Evolutionary conservation across 164 flowering plant species (phyloP).

Genomic region (Vitis riparia): DNA sequence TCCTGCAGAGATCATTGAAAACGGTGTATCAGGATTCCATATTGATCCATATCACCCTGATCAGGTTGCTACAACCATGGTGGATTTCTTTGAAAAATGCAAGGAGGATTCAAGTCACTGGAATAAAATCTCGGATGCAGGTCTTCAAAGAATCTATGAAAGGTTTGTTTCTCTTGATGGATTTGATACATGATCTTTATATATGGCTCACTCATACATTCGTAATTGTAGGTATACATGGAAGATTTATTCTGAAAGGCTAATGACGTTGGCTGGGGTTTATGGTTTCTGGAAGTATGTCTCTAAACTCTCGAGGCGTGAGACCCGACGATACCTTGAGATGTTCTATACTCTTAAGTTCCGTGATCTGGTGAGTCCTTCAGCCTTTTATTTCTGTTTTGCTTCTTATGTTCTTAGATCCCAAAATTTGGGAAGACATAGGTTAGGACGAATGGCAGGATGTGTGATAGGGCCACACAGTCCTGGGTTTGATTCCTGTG

Average conservation of each 20-base stretch:
- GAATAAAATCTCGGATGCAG: conserved; percentile 63
- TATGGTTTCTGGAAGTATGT: conserved; percentile 98
- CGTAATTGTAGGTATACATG: conserved; percentile 77
- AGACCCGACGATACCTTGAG: conserved; percentile 91
- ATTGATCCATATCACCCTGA: conserved; percentile 95
- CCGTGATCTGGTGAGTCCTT: conserved; percentile 71
- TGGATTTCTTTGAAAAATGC: conserved; percentile 60
- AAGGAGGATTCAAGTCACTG: conserved; percentile 70
- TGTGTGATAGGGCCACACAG: too few relatives aligned
- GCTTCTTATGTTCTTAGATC: neutral
- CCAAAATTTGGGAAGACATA: neutral
- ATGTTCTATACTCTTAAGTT: conserved; percentile 95
- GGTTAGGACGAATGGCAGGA: neutral
- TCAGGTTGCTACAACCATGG: conserved; percentile 55
- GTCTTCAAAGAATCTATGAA: conserved; percentile 67
- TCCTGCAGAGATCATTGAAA: conserved; percentile 92
- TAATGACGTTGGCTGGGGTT: conserved; percentile 94
- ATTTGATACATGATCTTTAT: neutral
- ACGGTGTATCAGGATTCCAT: conserved; percentile 89
- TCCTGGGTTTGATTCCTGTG: too few relatives aligned
- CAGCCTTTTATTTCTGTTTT: too few relatives aligned
- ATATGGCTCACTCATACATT: neutral
- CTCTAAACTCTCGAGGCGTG: conserved; percentile 94
- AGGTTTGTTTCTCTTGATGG: conserved; percentile 41
- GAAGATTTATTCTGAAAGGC: conserved; percentile 91